A percentile compares a stretch with the other conserved stretches of the same genome.
These are phyloP conservation scores for Sphagnum fallax DNA, from an alignment of 228 moss, liverwort and hornwort genomes.

Conservation along the genomic window DNA sequence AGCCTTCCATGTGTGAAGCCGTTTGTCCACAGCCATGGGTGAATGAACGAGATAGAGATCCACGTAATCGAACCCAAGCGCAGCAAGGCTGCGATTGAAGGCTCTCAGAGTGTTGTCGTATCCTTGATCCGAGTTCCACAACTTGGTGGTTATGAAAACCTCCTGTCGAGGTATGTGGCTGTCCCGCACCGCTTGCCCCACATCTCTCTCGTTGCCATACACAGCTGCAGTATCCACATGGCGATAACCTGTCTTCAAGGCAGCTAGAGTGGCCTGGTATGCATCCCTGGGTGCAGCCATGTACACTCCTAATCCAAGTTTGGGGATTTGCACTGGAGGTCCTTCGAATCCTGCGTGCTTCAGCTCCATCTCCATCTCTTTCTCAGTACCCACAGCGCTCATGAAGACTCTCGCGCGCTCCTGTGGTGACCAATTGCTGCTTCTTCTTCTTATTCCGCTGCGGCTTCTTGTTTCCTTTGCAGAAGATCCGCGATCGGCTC, in stretches of 20 bases:
- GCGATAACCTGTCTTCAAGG: constrained; percentile 64
- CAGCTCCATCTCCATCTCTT: constrained; percentile 20
- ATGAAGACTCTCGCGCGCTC: no score
- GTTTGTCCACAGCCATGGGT: constrained; percentile 39
- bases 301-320: constrained; percentile 65
- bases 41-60: constrained; percentile 92
- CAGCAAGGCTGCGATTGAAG: constrained; percentile 65
- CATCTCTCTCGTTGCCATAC: constrained; percentile 46
- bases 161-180: constrained; percentile 84
- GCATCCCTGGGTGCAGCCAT: constrained; percentile 21
- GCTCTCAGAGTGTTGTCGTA: constrained; percentile 69
- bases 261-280: constrained; percentile 29
- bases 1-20: constrained; percentile 82
- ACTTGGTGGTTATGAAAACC: constrained; percentile 79
- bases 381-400: no score
- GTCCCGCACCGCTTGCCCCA: constrained; percentile 54
- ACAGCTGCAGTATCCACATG: constrained; percentile 72
- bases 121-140: constrained; percentile 93
- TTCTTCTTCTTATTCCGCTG: no score
- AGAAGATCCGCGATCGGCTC: no score
- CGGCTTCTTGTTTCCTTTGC: no score
- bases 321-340: constrained; percentile 47
- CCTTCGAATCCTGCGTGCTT: constrained; percentile 63
- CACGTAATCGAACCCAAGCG: constrained; percentile 77
- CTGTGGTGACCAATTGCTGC: no score